Percentiles rank a stretch among this genome's conserved stretches.
phyloP scores from a whole-genome alignment of 306 rosid species.

The Ceratonia siliqua region DNA sequence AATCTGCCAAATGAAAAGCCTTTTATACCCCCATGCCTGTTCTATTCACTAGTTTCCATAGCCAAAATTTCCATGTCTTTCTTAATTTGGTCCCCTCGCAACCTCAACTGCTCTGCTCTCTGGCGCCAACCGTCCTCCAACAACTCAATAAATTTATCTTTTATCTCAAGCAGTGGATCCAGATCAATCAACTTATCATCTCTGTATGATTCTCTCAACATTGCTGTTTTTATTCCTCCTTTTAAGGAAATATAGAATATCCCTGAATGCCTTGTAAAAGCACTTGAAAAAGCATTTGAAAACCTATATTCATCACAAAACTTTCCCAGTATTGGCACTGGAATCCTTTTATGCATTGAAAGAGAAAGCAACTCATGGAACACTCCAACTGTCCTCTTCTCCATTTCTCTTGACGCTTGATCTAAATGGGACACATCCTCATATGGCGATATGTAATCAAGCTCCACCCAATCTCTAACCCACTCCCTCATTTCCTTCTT shows the following conservation, averaged over 20 bases:
- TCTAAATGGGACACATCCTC: slow-evolving; percentile 62
- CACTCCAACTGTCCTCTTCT: slow-evolving; percentile 50
- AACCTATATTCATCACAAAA: slow-evolving; percentile 77
- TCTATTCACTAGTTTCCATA: slow-evolving; percentile 20
- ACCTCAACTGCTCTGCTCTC: slow-evolving; percentile 51
- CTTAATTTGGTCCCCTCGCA: slow-evolving; percentile 48
- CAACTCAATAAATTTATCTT: slow-evolving; percentile 66
- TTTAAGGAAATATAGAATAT: slow-evolving; percentile 84
- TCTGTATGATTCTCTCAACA: slow-evolving; percentile 78
- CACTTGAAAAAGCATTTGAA: slow-evolving; percentile 71
- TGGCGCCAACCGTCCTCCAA: slow-evolving; percentile 83
- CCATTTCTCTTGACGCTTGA: slow-evolving; percentile 69
- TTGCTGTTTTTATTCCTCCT: slow-evolving; percentile 80
- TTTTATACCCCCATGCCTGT: slow-evolving; percentile 1
- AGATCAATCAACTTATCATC: slow-evolving; percentile 59
- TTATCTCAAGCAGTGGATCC: slow-evolving; percentile 76
- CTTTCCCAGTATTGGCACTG: slow-evolving; percentile 76
- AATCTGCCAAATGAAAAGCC: slow-evolving; percentile 23
- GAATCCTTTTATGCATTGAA: slow-evolving; percentile 71
- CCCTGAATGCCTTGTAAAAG: slow-evolving; percentile 79
- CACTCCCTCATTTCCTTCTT: slow-evolving; percentile 91
- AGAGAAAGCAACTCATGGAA: slow-evolving; percentile 63
- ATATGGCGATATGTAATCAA: slow-evolving; percentile 74
- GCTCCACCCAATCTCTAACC: slow-evolving; percentile 93
- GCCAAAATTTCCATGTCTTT: slow-evolving; percentile 55